Evolutionary conservation across 768 basidiomycete genomes (phyloP), one percentile per base, ranked within the genome.

Genomic region (Lactifluus hygrophoroides): DNA sequence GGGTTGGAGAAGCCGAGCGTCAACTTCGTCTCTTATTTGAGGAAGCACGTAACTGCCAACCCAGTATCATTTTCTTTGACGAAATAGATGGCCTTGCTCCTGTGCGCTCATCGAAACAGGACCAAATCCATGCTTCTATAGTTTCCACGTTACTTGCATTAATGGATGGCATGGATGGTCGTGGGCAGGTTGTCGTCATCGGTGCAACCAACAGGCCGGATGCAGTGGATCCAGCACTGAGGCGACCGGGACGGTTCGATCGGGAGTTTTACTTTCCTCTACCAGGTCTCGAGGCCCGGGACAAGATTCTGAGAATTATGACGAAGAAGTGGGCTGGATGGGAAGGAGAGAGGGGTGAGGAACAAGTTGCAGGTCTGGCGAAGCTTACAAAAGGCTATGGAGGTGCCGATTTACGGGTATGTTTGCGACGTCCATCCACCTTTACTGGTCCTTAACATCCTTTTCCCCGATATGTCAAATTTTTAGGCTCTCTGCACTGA

Each of bases 161-260:
- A 44, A 98, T 98, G 96, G 96, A 98, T 70, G 96, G 95, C 44
- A 98, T 98, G 95, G 96, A 99, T 62, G 94, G 94, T 1, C 82
- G 96, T 52, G 94, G 94, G 1, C 94, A 97, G 71, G 95, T 99
- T 17, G 82, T 98, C 27, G 92, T 99, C 30, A 98, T 98, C 65
- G 96, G 96, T 28, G 96, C 96, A 2, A 99, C 96, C 3, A 99
- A 99, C 69, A 72, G 96, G 60, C 95, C 95, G 0, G 96, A 99
- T 70, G 90, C 94, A n/a, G 86, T 99, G 56, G 96, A 99, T 71
- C 93, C 96, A 19, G 96, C 96, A 1, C 72, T 99, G 50, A 78
- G 96, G 30, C 77, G 96, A 25, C 96, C 95, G 0, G 96, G 96
- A 17, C 78, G 96, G 60, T 98, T 99, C 66, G 96, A 99, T 73